phyloP scores from a whole-genome alignment of 2,329 filamentous ascomycete genomes.

The Corniculantispora saksenae region DNA sequence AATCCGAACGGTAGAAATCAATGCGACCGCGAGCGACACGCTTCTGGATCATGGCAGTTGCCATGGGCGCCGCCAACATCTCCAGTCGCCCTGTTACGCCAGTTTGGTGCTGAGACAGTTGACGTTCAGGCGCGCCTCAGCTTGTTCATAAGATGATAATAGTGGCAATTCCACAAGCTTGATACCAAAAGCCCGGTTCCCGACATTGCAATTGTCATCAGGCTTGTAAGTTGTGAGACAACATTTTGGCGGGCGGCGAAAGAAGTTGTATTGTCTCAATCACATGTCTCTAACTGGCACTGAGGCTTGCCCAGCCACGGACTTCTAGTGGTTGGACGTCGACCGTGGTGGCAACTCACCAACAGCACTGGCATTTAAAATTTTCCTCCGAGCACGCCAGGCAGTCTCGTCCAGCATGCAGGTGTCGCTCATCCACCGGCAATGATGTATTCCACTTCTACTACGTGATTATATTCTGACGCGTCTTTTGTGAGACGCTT shows the following conservation, averaged over 20 bases:
- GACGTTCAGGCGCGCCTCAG: neutral
- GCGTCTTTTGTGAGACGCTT: neutral
- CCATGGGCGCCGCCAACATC: too few species aligned
- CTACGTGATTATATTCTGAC: neutral
- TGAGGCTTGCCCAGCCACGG: conserved; percentile 3
- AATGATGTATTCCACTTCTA: neutral
- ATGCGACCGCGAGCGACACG: too few species aligned
- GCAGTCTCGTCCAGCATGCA: neutral
- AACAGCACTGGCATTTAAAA: conserved; percentile 18
- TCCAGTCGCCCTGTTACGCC: too few species aligned
- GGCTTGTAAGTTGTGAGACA: conserved; percentile 4
- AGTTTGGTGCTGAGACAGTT: neutral
- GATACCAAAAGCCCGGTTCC: neutral
- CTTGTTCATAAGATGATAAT: neutral
- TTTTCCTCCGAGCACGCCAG: neutral
- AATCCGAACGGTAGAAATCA: too few species aligned
- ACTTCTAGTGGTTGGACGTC: conserved; percentile 10
- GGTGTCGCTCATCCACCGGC: neutral
- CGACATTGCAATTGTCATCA: neutral
- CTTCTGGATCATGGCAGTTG: too few species aligned
- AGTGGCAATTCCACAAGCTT: neutral
- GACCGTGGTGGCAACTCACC: conserved; percentile 5
- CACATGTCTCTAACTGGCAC: conserved; percentile 14
- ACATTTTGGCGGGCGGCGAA: conserved; percentile 5
- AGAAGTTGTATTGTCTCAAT: conserved; percentile 2